Conservation (phyloP, 345 rosid species). For the Moricandia arvensis region DNA sequence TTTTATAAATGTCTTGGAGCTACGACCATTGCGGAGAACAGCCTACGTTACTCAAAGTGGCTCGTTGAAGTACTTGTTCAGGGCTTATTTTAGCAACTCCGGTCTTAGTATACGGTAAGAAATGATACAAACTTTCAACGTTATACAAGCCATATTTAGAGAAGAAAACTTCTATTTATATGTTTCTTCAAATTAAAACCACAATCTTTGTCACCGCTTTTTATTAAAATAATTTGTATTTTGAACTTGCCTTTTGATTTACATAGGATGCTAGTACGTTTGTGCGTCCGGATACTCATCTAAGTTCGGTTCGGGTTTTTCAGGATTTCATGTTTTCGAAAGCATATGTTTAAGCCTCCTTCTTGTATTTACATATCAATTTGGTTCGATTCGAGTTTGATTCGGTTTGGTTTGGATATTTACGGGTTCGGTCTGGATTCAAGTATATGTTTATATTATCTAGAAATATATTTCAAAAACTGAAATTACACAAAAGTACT, state of each 20-base stretch:
- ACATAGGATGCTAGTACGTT: not conserved
- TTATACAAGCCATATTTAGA: not conserved
- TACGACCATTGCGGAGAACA: constrained; percentile 28
- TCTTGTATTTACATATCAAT: not conserved
- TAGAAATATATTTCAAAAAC: too few species aligned
- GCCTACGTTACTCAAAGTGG: constrained; percentile 27
- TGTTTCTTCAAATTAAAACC: not conserved
- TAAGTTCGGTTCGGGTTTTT: not conserved
- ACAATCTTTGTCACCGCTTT: not conserved
- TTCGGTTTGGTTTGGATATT: not conserved
- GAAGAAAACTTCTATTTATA: not conserved
- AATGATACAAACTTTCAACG: not conserved
- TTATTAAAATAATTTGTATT: not conserved
- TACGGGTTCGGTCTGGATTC: not conserved
- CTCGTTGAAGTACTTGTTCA: constrained; percentile 23
- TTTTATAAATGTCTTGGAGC: constrained; percentile 28
- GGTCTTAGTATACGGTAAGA: constrained; percentile 14
- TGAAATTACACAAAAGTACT: not conserved
- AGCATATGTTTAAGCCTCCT: not conserved
- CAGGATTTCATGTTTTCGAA: not conserved
- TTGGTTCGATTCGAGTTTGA: not conserved
- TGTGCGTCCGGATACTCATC: not conserved
- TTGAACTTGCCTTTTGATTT: not conserved
- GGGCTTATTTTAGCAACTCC: constrained; percentile 15
- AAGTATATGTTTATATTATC: not conserved